These are phyloP conservation scores for Nicotiana knightiana DNA, from an alignment of 257 asterid genomes.

Conservation along the genomic window DNA sequence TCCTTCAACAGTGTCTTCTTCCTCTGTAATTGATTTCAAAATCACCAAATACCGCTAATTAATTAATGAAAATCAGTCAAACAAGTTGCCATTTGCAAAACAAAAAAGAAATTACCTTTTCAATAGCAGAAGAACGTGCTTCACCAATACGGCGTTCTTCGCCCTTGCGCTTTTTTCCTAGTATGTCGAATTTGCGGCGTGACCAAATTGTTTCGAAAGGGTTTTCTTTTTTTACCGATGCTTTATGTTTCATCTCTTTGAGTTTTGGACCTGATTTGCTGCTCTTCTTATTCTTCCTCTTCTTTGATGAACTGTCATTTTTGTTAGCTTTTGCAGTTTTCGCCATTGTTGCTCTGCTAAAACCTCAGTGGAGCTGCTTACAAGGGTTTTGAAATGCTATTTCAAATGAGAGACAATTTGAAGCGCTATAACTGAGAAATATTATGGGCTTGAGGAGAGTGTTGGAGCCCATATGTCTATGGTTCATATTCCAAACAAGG, in stretches of 20 bases:
- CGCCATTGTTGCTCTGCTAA: slow-evolving; percentile 42
- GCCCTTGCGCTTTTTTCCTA: slow-evolving; percentile 83
- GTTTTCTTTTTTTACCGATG: slow-evolving; percentile 34
- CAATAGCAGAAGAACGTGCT: slow-evolving; percentile 74
- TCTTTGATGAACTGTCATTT: slow-evolving; percentile 40
- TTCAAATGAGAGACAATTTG: too few relatives aligned
- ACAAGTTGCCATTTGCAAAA: neutral
- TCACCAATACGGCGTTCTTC: slow-evolving; percentile 84
- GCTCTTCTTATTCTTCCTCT: slow-evolving; percentile 44
- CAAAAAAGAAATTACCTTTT: slow-evolving; percentile 41
- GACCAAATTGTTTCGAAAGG: slow-evolving; percentile 93
- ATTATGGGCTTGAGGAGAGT: too few relatives aligned
- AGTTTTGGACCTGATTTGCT: slow-evolving; percentile 50
- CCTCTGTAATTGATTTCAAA: slow-evolving; percentile 49
- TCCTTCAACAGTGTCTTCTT: slow-evolving; percentile 83
- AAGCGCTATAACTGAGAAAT: too few relatives aligned
- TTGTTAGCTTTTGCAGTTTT: slow-evolving; percentile 36
- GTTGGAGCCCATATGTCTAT: too few relatives aligned
- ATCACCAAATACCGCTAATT: neutral
- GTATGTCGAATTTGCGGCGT: slow-evolving; percentile 66
- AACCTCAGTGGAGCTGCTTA: neutral
- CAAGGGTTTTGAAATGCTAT: neutral
- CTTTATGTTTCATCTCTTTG: slow-evolving; percentile 54
- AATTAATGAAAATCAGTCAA: neutral
- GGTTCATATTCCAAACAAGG: too few relatives aligned